Evolutionary conservation across 352 stramenopile genomes (phyloP), one percentile per base, ranked within the genome.

Genomic region (Pythium chondricola): DNA sequence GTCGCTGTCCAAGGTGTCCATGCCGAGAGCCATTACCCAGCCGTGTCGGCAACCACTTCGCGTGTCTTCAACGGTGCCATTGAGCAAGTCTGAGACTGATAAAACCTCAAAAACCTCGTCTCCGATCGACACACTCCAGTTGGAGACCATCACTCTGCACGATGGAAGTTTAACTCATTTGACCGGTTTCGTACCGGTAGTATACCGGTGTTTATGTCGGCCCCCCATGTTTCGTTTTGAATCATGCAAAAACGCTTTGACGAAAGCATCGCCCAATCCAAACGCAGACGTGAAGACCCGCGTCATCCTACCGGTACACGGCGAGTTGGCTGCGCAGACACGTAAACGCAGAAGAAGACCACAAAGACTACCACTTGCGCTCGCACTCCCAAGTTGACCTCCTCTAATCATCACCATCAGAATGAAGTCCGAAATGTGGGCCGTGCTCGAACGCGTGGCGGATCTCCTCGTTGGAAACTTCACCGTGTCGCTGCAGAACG

Each of bases 391-490:
- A n/a, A n/a, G n/a, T n/a, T n/a, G n/a, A n/a, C n/a, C n/a, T n/a
- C n/a, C n/a, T n/a, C n/a, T n/a, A n/a, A n/a, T n/a, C n/a, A n/a
- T n/a, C n/a, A n/a, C n/a, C n/a, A n/a, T n/a, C 32, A 53, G 36
- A 22, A 90, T 90, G 75, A 88, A 88, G 70, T 50, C 68, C 2
- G 74, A 75, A 59, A 33, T 88, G 58, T 56, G 74, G 53, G 69
- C 67, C 25, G 74, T 56, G 40, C 47, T 90, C 11, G 71, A 87
- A 58, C 61, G 65, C 46, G 66, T 93, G 30, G 80, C 77, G 29
- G 65, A 87, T 48, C 65, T 93, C 44, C 48, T 93, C 36, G 81
- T 93, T 18, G 75, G 71, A 36, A 89, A 88, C 70, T 93, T 93
- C 51, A 76, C 70, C 0, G 76, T 74, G 25, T 88, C 81, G 10